Evolutionary conservation across 2,329 filamentous ascomycete species (phyloP).

Genomic region (Penicillium frequentans): DNA sequence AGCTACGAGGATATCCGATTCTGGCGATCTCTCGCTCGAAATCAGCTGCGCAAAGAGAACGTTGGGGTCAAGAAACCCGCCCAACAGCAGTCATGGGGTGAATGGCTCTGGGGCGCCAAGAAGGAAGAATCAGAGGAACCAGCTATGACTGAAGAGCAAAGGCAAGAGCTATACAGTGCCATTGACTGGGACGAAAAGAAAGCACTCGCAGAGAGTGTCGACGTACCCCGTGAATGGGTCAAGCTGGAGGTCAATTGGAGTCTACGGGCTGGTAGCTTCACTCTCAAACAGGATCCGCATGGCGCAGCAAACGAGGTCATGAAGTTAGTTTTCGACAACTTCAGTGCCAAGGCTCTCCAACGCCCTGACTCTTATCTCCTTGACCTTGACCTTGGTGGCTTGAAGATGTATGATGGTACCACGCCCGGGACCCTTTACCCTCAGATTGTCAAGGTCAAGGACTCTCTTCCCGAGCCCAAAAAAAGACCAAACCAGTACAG

Average conservation of each 20-base stretch:
- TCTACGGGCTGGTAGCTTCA: conserved; percentile 95
- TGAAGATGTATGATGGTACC: conserved; percentile 94
- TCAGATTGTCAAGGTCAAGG: conserved; percentile 94
- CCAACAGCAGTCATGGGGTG: conserved; percentile 80
- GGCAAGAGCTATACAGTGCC: conserved; percentile 92
- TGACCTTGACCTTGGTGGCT: conserved; percentile 84
- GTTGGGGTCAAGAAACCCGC: conserved; percentile 74
- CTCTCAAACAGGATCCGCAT: conserved; percentile 80
- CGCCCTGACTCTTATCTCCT: conserved; percentile 87
- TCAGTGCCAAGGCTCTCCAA: conserved; percentile 85
- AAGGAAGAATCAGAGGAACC: conserved; percentile 72
- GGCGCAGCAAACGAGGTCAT: conserved; percentile 77
- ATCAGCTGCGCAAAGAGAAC: conserved; percentile 93
- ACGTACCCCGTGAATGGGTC: conserved; percentile 84
- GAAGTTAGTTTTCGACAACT: conserved; percentile 89
- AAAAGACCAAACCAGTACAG: conserved; percentile 30
- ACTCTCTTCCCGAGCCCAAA: conserved; percentile 63
- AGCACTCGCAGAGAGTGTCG: conserved; percentile 80
- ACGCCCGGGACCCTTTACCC: conserved; percentile 88
- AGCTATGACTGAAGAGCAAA: conserved; percentile 90
- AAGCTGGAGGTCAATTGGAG: conserved; percentile 92
- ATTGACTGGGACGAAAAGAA: conserved; percentile 99
- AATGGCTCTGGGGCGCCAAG: conserved; percentile 89
- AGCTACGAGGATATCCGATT: conserved; percentile 95
- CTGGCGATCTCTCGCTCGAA: conserved; percentile 91